Conservation (phyloP, 805 yeast genomes). For the Dipodascus albidus region DNA sequence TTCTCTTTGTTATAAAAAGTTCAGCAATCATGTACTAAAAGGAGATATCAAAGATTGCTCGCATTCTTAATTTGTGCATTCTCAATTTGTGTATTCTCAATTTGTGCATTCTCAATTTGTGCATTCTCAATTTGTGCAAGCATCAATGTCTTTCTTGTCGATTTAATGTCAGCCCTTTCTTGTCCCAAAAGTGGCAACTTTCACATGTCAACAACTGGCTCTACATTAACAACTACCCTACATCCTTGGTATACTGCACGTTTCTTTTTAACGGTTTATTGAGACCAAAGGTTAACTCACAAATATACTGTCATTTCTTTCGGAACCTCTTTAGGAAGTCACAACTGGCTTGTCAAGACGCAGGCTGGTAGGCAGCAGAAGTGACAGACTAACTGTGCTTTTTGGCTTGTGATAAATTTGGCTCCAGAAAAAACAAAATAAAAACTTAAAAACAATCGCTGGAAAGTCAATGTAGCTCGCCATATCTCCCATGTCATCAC, state of each 20-base stretch:
- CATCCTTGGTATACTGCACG: background rate
- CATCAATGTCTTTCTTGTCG: too few relatives aligned
- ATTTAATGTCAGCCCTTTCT: too few relatives aligned
- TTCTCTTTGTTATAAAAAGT: too few relatives aligned
- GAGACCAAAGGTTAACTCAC: background rate
- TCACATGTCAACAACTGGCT: background rate
- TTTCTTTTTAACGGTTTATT: background rate
- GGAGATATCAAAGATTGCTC: too few relatives aligned
- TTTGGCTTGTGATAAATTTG: background rate
- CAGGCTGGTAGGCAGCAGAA: too few relatives aligned
- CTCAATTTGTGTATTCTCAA: too few relatives aligned
- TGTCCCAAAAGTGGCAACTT: background rate
- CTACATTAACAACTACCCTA: background rate
- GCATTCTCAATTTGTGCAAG: too few relatives aligned
- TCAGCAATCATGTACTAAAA: too few relatives aligned
- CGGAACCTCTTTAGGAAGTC: too few relatives aligned
- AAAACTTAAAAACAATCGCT: background rate
- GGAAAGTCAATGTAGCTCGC: background rate
- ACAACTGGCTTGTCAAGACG: too few relatives aligned
- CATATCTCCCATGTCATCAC: background rate
- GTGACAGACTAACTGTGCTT: background rate
- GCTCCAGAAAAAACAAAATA: background rate
- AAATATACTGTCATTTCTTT: background rate
- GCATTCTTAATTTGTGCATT: too few relatives aligned
- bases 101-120: too few relatives aligned